Conservation (phyloP, 139 green algal genomes). For the Limnomonas spitsbergensis region DNA sequence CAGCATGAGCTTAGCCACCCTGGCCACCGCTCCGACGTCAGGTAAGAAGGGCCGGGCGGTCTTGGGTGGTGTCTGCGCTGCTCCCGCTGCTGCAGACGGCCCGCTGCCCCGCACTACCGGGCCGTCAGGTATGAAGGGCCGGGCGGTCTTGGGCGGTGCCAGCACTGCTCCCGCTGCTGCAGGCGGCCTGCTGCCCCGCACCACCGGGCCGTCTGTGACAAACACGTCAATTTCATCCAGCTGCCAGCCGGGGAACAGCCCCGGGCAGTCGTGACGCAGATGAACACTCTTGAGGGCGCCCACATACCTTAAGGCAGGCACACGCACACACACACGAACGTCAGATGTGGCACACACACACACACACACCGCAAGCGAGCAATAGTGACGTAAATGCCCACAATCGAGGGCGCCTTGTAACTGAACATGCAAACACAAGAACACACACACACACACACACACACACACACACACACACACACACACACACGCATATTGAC, state of each 20-base stretch:
- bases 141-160: neutral
- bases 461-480: too few species aligned
- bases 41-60: too few species aligned
- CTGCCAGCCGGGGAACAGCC: neutral
- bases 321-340: neutral
- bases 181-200: neutral
- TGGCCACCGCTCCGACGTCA: neutral
- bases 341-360: too few species aligned
- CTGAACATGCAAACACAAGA: too few species aligned
- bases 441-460: too few species aligned
- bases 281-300: neutral
- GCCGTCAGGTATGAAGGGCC: neutral
- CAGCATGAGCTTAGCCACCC: neutral
- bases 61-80: too few species aligned
- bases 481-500: too few species aligned
- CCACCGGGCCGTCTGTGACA: neutral
- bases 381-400: too few species aligned
- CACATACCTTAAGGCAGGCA: neutral
- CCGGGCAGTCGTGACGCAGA: constrained; percentile 12
- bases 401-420: too few species aligned
- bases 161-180: too few species aligned
- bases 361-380: too few species aligned
- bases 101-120: neutral
- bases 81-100: neutral
- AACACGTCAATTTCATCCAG: neutral